Evolutionary conservation across 192 early-diverging fungal species (phyloP).

Genomic region (Glomus cerebriforme): DNA sequence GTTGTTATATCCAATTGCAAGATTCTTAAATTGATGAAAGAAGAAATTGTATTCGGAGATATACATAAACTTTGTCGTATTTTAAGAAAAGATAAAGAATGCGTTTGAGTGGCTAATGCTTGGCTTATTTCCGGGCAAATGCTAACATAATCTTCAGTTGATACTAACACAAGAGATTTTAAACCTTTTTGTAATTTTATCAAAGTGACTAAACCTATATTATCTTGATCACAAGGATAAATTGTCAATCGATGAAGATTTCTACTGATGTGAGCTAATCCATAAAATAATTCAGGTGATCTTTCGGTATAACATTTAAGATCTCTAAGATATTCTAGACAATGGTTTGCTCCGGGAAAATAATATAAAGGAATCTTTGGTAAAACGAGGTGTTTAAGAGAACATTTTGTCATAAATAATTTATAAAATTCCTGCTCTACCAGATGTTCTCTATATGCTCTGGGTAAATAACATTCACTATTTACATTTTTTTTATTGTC

Average conservation of each 20-base stretch:
- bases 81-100: constrained; percentile 7
- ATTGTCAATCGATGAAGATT: neutral
- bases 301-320: constrained; percentile 11
- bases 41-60: neutral
- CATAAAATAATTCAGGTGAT: constrained; percentile 17
- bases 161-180: neutral
- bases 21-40: constrained; percentile 13
- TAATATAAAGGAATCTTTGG: constrained; percentile 18
- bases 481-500: neutral
- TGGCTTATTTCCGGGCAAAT: neutral
- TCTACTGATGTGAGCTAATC: constrained; percentile 4
- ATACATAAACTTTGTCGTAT: constrained; percentile 14
- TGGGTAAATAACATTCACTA: neutral
- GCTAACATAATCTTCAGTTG: constrained; percentile 6
- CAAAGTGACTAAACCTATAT: constrained; percentile 2
- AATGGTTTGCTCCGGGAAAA: constrained; percentile 1
- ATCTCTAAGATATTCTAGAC: neutral
- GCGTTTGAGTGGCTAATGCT: neutral
- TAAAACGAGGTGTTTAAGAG: constrained; percentile 3
- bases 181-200: constrained; percentile 19
- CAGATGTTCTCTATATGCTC: neutral
- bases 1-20: constrained; percentile 13
- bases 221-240: constrained; percentile 14
- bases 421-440: constrained; percentile 22
- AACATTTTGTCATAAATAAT: constrained; percentile 7